Conservation (phyloP, 73 alveolate genomes). For the Uronychia setigera region DNA sequence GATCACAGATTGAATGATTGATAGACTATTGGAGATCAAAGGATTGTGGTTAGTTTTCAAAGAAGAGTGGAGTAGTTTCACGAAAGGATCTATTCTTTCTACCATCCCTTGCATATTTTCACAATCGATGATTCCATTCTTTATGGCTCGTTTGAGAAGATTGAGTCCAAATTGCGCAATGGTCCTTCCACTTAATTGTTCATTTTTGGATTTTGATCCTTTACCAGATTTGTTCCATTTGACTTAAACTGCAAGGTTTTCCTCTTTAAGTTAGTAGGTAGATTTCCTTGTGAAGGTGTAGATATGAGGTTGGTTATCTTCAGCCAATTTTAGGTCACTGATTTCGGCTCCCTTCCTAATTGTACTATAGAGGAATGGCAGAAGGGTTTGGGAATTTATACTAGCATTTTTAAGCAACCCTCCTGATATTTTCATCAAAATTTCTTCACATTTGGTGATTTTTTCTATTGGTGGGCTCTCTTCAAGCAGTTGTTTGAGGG, state of each 20-base stretch:
- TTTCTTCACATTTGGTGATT: conserved; percentile 46
- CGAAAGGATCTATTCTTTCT: conserved; percentile 55
- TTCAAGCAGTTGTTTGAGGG: conserved; percentile 26
- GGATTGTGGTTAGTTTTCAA: conserved; percentile 51
- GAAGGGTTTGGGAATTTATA: conserved; percentile 18
- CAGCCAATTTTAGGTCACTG: conserved; percentile 14
- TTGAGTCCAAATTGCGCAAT: conserved; percentile 40
- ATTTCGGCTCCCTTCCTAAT: conserved; percentile 36
- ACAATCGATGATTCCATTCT: neutral
- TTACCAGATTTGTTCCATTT: conserved; percentile 37
- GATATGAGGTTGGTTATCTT: conserved; percentile 21
- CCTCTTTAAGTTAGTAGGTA: conserved; percentile 12
- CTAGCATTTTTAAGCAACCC: conserved; percentile 34
- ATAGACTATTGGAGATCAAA: conserved; percentile 30
- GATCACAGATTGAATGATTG: conserved; percentile 18
- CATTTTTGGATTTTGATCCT: neutral
- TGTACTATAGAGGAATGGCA: conserved; percentile 40
- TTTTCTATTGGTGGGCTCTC: conserved; percentile 19
- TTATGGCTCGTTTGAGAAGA: conserved; percentile 32
- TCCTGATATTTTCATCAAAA: conserved; percentile 20
- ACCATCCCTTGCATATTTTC: conserved; percentile 33
- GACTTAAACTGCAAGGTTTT: conserved; percentile 18
- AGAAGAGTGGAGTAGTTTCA: conserved; percentile 13
- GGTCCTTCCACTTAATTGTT: conserved; percentile 36
- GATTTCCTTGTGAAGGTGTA: conserved; percentile 16